Evolutionary conservation across 2,329 filamentous ascomycete species (phyloP), one percentile per base, ranked within the genome.

Genomic region (Clarireedia paspali): DNA sequence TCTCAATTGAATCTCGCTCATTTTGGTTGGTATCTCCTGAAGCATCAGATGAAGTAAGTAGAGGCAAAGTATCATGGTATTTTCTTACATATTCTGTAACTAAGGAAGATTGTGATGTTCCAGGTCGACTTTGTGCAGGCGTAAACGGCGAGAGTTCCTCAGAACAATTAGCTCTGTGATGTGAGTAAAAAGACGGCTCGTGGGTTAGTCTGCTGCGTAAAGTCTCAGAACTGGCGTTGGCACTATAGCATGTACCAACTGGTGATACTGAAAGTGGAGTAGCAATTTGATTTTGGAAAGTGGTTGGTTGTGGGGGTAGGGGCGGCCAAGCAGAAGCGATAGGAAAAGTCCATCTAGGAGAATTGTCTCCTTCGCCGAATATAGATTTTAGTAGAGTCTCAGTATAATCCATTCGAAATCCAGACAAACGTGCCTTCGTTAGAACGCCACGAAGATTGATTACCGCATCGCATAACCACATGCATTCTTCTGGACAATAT

Each of bases 361-460:
- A 20, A 12, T 30, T 14, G n/a, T 53, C 50, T 10, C 46, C 59
- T 14, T 57, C 47, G 3, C 17, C 47, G n/a, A 62, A 65, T 2
- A 64, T 46, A 24, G 50, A 50, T 9, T 56, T 17, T 2, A 65
- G 49, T 10, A 63, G 26, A 15, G 45, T 49, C 24, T 53, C 39
- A 10, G 61, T 56, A 17, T 61, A 62, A 30, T 56, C 53, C 3
- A 44, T 15, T 15, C 55, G 38, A 51, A 66, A 64, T 23, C 64
- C 64, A 17, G 61, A 59, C 4, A 66, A 39, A 47, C 64, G 51
- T 20, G 47, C 62, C 6, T 34, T 51, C 6, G 54, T 48, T 7
- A 63, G 23, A 15, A 52, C 56, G 4, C 62, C 60, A 6, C 57
- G 53, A 47, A 66, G 58, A 20, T 52, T 46, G 23, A 39, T 44